These are phyloP conservation scores for Globisporangium heterothallicum DNA, from an alignment of 352 stramenopile genomes.

Conservation along the genomic window DNA sequence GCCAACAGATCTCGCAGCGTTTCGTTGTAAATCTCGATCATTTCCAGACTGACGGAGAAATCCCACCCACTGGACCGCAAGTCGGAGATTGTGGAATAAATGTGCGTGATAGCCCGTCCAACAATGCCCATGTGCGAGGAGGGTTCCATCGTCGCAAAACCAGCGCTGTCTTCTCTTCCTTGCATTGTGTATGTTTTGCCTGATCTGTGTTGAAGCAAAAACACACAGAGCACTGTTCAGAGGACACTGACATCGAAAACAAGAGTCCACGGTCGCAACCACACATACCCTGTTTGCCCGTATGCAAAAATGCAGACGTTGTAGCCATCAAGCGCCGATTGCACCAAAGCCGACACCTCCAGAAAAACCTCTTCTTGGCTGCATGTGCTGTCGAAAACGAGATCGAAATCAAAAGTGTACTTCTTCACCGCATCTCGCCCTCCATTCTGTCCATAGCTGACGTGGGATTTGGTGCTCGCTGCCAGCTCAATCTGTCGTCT, in stretches of 20 bases:
- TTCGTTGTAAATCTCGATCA: constrained; percentile 99
- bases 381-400: constrained; percentile 92
- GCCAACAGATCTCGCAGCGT: constrained; percentile 91
- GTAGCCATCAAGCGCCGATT: constrained; percentile 94
- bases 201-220: constrained; percentile 29
- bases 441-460: constrained; percentile 66
- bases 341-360: constrained; percentile 92
- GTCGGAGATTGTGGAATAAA: constrained; percentile 64
- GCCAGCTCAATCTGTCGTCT: constrained; percentile 69
- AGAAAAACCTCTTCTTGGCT: constrained; percentile 96
- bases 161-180: constrained; percentile 35
- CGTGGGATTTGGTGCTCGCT: constrained; percentile 53
- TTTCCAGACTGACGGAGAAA: constrained; percentile 67
- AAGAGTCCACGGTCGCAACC: no score
- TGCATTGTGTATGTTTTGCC: constrained; percentile 90
- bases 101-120: constrained; percentile 67
- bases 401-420: constrained; percentile 96
- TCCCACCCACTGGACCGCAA: constrained; percentile 63
- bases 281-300: constrained; percentile 67
- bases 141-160: constrained; percentile 28
- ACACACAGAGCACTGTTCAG: no score
- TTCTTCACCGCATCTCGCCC: constrained; percentile 62
- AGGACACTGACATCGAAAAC: no score
- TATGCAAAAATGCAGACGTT: constrained; percentile 96
- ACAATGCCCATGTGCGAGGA: constrained; percentile 76